Evolutionary conservation across 2,329 filamentous ascomycete species (phyloP), one percentile per base, ranked within the genome.

Genomic region (Myotisia sp.): DNA sequence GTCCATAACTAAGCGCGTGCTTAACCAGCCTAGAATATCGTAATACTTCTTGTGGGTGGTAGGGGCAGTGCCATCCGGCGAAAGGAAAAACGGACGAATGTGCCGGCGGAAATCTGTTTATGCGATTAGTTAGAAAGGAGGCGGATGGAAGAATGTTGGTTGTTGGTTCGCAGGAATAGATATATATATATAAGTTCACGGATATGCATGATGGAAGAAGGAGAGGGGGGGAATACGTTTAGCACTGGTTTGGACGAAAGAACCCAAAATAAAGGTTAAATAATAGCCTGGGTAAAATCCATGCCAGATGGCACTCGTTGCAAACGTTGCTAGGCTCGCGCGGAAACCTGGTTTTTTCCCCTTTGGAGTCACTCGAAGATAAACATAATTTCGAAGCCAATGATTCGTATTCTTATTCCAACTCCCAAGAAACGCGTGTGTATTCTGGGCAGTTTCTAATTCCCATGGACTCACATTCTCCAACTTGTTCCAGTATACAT

Each of bases 321-420:
- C 72, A 54, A 98, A 98, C 0, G 90, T 98, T 21, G 85, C 84
- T 63, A 98, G 63, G 49, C 81, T 95, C 33, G 90, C 90, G 39
- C 86, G 71, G 64, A 98, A 98, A 1, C 90, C 90, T 6, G 90
- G 90, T 57, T 95, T 98, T 66, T 85, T 90, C 35, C 90, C 90
- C 47, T 81, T 80, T 0, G 90, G 90, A 0, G 90, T 98, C 3
- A 98, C 90, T 16, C 90, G 77, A 30, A 98, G 68, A 53, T 95
- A 98, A 46, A 98, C 70, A 52, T 94, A 98, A 57, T 95, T 93
- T 29, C 86, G 74, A 41, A 98, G 64, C 90, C 90, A 98, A 49
- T 83, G 75, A 56, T 94, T 98, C 8, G 90, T 98, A 59, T 95
- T 95, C 64, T 94, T 93, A 57, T 98, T 98, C 90, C 90, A 98